Evolutionary conservation across 1,284 basidiomycete genomes (phyloP), one percentile per base, ranked within the genome.

Genomic region (Cutaneotrichosporon sp.): DNA sequence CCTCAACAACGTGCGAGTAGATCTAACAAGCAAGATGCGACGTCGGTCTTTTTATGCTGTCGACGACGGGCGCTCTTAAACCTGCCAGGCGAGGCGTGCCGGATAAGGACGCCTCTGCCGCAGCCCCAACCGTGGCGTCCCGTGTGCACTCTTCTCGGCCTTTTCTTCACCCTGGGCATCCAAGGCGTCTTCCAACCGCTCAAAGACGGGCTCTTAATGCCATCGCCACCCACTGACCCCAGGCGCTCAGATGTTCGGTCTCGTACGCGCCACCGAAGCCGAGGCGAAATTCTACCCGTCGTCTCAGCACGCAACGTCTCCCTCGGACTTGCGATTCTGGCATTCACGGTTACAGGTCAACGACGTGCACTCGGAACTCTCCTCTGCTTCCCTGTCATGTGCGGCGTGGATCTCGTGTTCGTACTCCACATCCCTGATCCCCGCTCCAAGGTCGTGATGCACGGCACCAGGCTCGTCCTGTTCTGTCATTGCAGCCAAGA

Each of bases 281-380:
- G 38, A 42, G 10, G n/a, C n/a, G n/a, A n/a, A n/a, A n/a, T n/a
- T n/a, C n/a, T n/a, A 26, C 59, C 5, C 14, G 22, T 26, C 11
- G 16, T 61, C 9, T 36, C 52, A 2, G 52, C 38, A 10, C 59
- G 51, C 52, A 56, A 56, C 60, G 9, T 55, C 30, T 36, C 52
- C 16, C 16, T 47, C 21, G 51, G 40, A 6, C 40, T 61, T 13
- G 8, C n/a, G 16, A 31, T 56, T 30, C 21, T 56, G 50, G 22
- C 52, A 14, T 61, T 47, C 21, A 46, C 42, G 6, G 38, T 13
- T 9, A 56, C 51, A 9, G 52, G 60, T 7, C 40, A 61, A 40
- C 60, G 52, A 1, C 38, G 60, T 31, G 52, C 60, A 5, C 60
- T 61, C 34, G 60, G 60, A 30, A 55, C 38, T 6, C 38, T 60